Base-by-base conservation (phyloP, 768 basidiomycete species). In the Plicaturopsis crispa region DNA sequence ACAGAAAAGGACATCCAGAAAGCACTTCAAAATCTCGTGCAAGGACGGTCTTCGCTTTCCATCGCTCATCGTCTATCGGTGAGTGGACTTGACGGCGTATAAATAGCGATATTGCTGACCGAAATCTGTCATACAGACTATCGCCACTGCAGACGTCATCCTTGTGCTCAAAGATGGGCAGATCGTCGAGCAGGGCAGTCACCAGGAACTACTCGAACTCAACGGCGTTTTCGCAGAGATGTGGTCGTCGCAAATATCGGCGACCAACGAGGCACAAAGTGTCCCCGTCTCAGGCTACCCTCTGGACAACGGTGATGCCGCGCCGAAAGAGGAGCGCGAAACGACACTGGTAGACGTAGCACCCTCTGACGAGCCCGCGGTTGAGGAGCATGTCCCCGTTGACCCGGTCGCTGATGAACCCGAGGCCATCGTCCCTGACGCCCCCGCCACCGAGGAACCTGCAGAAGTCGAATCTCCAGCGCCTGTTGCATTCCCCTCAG, bases 1-100 rank as follows among this genome's bases (percentile, higher is more conserved):
- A 92, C 90, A 0, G 90, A 94, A 57, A 82, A 86, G 41, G 85
- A 88, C 49, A 90, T 94, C 40, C 86, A 92, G 56, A 82, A 80
- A 44, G 85, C 88, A 6, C 66, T 93, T n/a, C 79, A 84, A 44
- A 82, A 84, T 46, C 69, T 92, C 16, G 75, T 84, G 38, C 65
- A 74, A 46, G 84, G 81, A 19, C 72, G 83, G 31, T 84, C 80
- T 1, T 84, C 80, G 6, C 56, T 87, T 34, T 84, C 83, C 7
- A 87, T 87, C 53, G 84, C 86, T 23, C 85, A 90, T 56, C 74
- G 85, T 24, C 67, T 83, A 36, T 85, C 79, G 39, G 81, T 84
- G 54, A 56, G 78, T 67, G n/a, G 18, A 31, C 28, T 16, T 39
- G 17, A 40, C 37, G 26, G 14, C n/a, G n/a, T 28, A 26, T 31